Evolutionary conservation across 345 rosid species (phyloP).

Genomic region (Nephelium lappaceum): DNA sequence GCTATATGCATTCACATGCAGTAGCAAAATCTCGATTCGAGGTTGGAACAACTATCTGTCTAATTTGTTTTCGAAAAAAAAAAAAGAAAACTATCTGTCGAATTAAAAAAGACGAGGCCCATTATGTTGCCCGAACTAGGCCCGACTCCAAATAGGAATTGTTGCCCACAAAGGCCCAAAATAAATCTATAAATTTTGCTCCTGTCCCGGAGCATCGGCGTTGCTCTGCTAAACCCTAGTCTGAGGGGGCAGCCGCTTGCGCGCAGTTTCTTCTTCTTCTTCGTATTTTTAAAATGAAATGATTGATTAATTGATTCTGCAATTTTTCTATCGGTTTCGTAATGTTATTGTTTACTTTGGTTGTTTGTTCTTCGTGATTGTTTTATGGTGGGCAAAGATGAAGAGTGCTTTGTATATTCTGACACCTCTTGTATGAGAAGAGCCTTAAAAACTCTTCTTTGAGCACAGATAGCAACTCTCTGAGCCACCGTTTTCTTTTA

Average conservation of each 20-base stretch:
- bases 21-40: too few species aligned
- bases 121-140: neutral
- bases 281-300: neutral
- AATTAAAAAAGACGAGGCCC: neutral
- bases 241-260: neutral
- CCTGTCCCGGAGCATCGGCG: fast-evolving
- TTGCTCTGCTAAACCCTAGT: neutral
- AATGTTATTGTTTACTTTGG: neutral
- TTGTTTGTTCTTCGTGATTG: neutral
- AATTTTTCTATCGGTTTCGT: neutral
- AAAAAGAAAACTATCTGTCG: too few species aligned
- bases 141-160: neutral
- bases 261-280: neutral
- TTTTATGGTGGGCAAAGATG: conserved; percentile 37
- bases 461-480: conserved; percentile 59
- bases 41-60: too few species aligned
- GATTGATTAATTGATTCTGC: too few species aligned
- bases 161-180: neutral
- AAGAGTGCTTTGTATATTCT: conserved; percentile 45
- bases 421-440: conserved; percentile 69
- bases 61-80: too few species aligned
- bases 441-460: conserved; percentile 41
- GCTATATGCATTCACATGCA: too few species aligned
- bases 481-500: conserved; percentile 32
- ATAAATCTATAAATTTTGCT: neutral